A percentile compares a stretch with the other conserved stretches of the same genome.
These are phyloP conservation scores for Galerina sulciceps DNA, from an alignment of 768 basidiomycete genomes.

Conservation along the genomic window DNA sequence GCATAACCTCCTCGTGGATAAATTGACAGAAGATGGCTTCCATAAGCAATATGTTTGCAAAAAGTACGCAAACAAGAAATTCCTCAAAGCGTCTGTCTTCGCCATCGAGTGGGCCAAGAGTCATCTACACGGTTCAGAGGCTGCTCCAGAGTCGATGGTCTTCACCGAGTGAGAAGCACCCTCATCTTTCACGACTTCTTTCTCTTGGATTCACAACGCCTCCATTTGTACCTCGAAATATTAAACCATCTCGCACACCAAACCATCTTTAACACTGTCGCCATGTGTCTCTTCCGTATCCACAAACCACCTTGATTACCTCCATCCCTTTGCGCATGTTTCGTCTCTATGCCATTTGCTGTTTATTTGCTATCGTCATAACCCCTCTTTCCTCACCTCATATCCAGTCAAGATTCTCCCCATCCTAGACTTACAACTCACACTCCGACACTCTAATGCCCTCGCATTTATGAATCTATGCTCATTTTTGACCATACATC, in stretches of 20 bases:
- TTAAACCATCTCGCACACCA: constrained; percentile 9
- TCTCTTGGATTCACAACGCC: constrained; percentile 15
- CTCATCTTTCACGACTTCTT: constrained; percentile 1
- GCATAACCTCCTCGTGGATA: constrained; percentile 80
- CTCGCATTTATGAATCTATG: constrained; percentile 30
- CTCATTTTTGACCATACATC: constrained; percentile 17
- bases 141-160: constrained; percentile 46
- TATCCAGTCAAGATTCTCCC: constrained; percentile 7
- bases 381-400: constrained; percentile 5
- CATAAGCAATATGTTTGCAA: constrained; percentile 87
- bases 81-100: constrained; percentile 87
- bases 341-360: constrained; percentile 27
- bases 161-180: constrained; percentile 41
- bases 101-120: constrained; percentile 76
- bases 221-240: constrained; percentile 18
- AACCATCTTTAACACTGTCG: constrained; percentile 16
- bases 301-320: constrained; percentile 18
- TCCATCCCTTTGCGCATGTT: constrained; percentile 23
- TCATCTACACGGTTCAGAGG: constrained; percentile 42
- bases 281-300: constrained; percentile 23
- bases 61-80: constrained; percentile 98
- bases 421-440: constrained; percentile 21
- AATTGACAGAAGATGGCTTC: constrained; percentile 81
- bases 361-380: constrained; percentile 32
- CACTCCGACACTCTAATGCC: constrained; percentile 24